Conservation (phyloP, 345 rosid genomes). For the Syzygium aromaticum region DNA sequence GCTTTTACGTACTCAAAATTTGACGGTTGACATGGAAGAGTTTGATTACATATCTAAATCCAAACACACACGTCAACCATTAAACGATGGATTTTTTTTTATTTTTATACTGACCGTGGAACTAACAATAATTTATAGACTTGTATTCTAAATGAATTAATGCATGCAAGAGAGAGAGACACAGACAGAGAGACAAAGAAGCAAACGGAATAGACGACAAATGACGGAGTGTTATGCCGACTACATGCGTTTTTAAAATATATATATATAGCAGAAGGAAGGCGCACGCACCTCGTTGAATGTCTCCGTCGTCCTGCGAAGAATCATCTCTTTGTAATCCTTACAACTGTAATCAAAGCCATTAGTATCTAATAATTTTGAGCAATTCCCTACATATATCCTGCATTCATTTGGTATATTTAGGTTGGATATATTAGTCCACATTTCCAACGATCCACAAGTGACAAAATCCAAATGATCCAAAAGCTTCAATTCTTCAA, state of each 20-base stretch:
- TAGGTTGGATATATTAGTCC: neutral
- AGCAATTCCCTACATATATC: rapidly evolving
- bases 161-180: no score
- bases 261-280: neutral
- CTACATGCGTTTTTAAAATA: neutral
- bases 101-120: no score
- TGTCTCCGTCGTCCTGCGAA: neutral
- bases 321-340: neutral
- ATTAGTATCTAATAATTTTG: neutral
- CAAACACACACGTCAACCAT: no score
- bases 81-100: no score
- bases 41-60: no score
- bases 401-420: neutral
- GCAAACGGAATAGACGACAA: neutral
- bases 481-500: neutral
- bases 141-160: no score
- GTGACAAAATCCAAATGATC: rapidly evolving
- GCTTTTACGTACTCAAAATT: no score
- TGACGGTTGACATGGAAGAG: no score
- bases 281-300: neutral
- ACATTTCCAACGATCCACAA: neutral
- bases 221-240: neutral
- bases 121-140: no score
- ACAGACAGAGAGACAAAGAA: neutral
- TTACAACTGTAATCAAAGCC: rapidly evolving